Conservation (phyloP, 106 monocot species). For the Vanilla planifolia region DNA sequence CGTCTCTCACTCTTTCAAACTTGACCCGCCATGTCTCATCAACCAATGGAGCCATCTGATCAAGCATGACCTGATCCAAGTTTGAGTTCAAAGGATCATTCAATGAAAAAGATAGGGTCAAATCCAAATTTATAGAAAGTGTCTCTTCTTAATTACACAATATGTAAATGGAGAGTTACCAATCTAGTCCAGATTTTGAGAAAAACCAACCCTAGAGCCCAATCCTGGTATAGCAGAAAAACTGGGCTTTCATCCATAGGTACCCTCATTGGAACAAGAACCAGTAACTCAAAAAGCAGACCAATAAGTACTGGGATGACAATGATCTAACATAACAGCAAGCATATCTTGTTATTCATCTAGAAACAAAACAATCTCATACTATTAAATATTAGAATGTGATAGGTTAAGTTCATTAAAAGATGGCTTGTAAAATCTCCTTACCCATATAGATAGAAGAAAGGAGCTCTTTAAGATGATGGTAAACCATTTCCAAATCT, state of each 20-base stretch:
- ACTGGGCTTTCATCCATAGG: conserved; percentile 96
- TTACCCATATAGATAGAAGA: conserved; percentile 92
- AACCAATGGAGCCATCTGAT: conserved; percentile 91
- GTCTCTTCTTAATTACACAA: neutral
- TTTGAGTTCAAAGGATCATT: neutral
- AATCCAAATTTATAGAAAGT: too few species aligned
- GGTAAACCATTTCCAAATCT: conserved; percentile 71
- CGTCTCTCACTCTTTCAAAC: conserved; percentile 79
- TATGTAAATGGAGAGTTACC: conserved; percentile 26
- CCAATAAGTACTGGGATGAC: conserved; percentile 96
- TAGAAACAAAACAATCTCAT: too few species aligned
- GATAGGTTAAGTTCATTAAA: too few species aligned
- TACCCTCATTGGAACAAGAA: conserved; percentile 94
- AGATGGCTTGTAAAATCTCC: too few species aligned
- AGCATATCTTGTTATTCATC: neutral
- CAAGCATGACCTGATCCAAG: conserved; percentile 72
- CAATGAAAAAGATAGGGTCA: neutral
- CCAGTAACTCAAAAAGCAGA: conserved; percentile 85
- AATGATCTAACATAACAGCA: conserved; percentile 47
- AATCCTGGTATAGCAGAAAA: conserved; percentile 96
- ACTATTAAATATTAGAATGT: too few species aligned
- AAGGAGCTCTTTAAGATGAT: conserved; percentile 82
- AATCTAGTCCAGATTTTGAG: conserved; percentile 95
- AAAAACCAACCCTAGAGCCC: conserved; percentile 93
- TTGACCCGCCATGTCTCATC: conserved; percentile 90